Conservation (phyloP, 192 early-diverging fungal species). For the Mortierella alpina region DNA sequence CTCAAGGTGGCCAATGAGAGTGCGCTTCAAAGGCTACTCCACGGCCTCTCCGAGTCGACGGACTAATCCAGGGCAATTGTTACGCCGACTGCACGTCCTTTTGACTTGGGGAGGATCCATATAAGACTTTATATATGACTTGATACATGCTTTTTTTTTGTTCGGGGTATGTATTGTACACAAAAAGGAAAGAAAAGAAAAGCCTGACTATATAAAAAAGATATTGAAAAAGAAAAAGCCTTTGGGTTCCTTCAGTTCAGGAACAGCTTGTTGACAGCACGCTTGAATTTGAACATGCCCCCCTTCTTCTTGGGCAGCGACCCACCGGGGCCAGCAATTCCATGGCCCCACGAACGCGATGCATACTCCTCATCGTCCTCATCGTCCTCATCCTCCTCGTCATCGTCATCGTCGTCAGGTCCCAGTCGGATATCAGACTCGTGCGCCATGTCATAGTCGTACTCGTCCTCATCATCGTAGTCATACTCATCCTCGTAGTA, state of each 20-base stretch:
- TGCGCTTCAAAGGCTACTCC: constrained; percentile 30
- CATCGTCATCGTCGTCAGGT: constrained; percentile 36
- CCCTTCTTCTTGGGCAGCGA: constrained; percentile 44
- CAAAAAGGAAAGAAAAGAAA: not conserved
- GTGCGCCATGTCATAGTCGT: constrained; percentile 38
- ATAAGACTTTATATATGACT: not conserved
- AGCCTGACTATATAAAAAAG: not conserved
- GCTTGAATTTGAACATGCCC: constrained; percentile 53
- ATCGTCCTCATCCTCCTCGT: constrained; percentile 38
- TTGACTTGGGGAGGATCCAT: not conserved
- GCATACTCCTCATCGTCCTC: constrained; percentile 36
- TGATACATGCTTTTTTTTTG: not conserved
- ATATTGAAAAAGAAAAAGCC: constrained; percentile 11
- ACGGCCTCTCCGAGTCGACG: constrained; percentile 10
- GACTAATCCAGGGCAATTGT: not conserved
- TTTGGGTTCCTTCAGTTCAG: constrained; percentile 20
- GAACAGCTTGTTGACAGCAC: constrained; percentile 41
- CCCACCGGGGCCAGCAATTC: constrained; percentile 40
- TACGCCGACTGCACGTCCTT: not conserved
- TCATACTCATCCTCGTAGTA: constrained; percentile 45
- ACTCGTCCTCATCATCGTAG: constrained; percentile 27
- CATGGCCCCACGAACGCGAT: constrained; percentile 35
- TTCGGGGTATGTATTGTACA: not conserved
- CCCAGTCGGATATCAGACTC: constrained; percentile 46
- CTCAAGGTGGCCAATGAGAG: constrained; percentile 23